Evolutionary conservation across 441 rosid species (phyloP), one percentile per base, ranked within the genome.

Genomic region (Pelargonium myrrhifolium): DNA sequence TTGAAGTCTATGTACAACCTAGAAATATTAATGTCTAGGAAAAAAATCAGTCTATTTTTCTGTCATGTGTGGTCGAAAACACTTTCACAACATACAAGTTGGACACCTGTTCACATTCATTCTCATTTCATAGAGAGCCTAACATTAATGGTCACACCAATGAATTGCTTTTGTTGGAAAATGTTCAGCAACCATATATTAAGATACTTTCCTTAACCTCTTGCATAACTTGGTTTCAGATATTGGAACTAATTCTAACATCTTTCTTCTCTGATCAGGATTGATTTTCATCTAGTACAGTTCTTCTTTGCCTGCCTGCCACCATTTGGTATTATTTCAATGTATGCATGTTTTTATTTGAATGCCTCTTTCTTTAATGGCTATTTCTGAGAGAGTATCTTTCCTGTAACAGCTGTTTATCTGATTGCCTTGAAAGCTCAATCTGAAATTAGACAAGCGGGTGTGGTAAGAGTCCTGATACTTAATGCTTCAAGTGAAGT

Each of bases 241-340:
- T 71, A 10, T 65, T 64, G 74, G 65, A 47, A 45, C 2, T 0
- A 22, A 2, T 22, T 22, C 72, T 83, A 60, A 67, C 74, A 17
- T 66, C 5, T 68, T 14, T 73, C 59, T 64, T 51, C 79, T 64
- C 67, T 75, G 60, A 61, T 65, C 90, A 93, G 96, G 86, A n/a
- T 89, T 61, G 98, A 90, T 72, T 90, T 92, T 78, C 98, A 93
- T 82, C 85, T 89, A 76, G 94, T 93, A 76, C 96, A 93, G 56
- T 83, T 93, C 76, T 90, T 90, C 82, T 90, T 93, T 76, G 91
- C 77, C 75, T 90, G 91, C 86, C 68, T 90, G 89, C 98, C 98
- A 71, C 87, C 97, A 62, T 65, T 93, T 72, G 97, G 97, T 93
- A 90, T 74, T 56, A 66, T 56, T 66, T 31, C 64, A 10, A 61